Base-by-base conservation (phyloP, 2,329 filamentous ascomycete species). In the Aciculosporium take region DNA sequence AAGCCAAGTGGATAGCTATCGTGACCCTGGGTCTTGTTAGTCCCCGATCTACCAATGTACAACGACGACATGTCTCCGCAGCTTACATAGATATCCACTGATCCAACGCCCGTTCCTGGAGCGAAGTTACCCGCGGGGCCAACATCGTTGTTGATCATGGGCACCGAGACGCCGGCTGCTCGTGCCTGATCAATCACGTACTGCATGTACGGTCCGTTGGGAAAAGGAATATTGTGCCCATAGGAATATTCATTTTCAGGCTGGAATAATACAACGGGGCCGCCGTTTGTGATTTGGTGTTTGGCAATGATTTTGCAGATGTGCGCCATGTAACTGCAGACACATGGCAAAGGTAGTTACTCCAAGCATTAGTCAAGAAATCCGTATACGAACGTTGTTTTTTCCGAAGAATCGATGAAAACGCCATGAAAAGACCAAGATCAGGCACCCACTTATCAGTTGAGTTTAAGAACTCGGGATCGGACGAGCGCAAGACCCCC, bases 281-380 rank as follows among this genome's bases (percentile, higher is more conserved):
- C 85, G 0, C 82, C 84, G 40, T 88, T 84, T 1, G 83, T 89
- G 52, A 93, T 88, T 51, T 91, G 84, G 0, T 74, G 77, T 41
- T 77, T 74, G 4, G 84, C 81, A 48, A 93, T 79, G 7, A 79
- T 75, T 10, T 67, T 67, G 21, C 72, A 73, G 37, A 88, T 69
- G 7, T 75, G 66, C 6, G 66, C 57, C 48, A 76, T 69, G 48
- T 86, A 84, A 47, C 70, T 73, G 41, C 8, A 13, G 6, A 23
- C 24, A 21, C 34, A 12, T 5, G 9, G 15, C 7, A 36, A 21
- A 13, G 18, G 13, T 24, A 13, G 20, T 41, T n/a, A 8, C 18
- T 25, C 24, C 13, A 24, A 3, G 21, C 17, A 34, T 40, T 24
- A 40, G 30, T 33, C 29, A 28, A 10, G 17, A 18, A 40, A 12